Base-by-base conservation (phyloP, 805 yeast species). In the Nakazawaea wyomingensis region DNA sequence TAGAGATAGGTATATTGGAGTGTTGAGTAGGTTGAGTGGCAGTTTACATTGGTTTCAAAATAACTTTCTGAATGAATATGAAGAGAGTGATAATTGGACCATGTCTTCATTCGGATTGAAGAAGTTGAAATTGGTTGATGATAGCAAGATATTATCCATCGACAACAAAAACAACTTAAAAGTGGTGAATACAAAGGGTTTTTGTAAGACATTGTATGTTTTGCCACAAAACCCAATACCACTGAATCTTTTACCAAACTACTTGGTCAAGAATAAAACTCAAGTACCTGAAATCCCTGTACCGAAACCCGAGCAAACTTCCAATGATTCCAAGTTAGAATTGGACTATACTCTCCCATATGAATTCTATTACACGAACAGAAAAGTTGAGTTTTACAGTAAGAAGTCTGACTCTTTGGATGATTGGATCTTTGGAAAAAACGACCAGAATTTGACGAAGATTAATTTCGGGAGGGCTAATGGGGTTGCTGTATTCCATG, bases 41-140 rank as follows among this genome's bases (percentile, higher is more conserved):
- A 72, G 84, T 1, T 58, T 82, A 16, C 88, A 82, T 52, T 78
- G 82, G 72, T 82, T 74, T 54, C 69, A 69, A 41, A 73, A 70
- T 46, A 70, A 72, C 54, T 51, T 48, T 14, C 36, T 54, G 48
- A 24, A 51, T 30, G 16, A 39, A 34, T 16, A 33, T 49, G 51
- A 34, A 43, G 51, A 53, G 37, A 17, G 19, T 48, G 32, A 64
- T 54, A 59, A 66, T 21, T 76, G 81, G 81, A 66, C 74, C 30
- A 52, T 75, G 33, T 69, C 80, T 4, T 54, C 59, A 31, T 38
- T 53, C 8, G 57, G 59, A 14, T 45, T 53, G 29, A 52, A 44
- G 11, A 47, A 52, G 26, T 50, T 59, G 29, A 43, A 20, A 13
- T 40, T 36, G 20, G 18, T 11, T 16, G 27, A 28, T 6, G 28